These are phyloP conservation scores for Kurtzmaniella natalensis DNA, from an alignment of 1,139 yeast species.

Conservation along the genomic window DNA sequence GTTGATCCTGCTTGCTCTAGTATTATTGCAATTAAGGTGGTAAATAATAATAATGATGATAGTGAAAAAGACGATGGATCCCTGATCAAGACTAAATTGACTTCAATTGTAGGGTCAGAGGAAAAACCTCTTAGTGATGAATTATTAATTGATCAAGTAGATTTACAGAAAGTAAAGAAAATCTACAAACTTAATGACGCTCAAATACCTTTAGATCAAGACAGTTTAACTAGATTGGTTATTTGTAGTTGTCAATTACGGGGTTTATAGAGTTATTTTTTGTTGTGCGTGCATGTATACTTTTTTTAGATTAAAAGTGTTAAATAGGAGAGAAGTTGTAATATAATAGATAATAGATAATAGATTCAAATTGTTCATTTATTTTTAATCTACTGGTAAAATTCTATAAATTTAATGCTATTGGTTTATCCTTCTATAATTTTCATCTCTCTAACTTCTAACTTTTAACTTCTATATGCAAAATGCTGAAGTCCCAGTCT, in stretches of 20 bases:
- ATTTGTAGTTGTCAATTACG: conserved; percentile 37
- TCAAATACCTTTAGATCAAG: conserved; percentile 18
- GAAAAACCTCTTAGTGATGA: conserved; percentile 21
- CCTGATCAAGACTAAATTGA: conserved; percentile 13
- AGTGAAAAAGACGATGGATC: conserved; percentile 8
- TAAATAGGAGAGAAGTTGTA: no score
- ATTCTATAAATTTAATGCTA: no score
- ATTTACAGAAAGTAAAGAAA: conserved; percentile 31
- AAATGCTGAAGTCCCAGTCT: conserved; percentile 12
- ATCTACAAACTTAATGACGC: conserved; percentile 37
- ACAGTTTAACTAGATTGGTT: conserved; percentile 28
- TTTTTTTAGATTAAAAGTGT: no score
- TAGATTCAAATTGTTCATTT: not conserved
- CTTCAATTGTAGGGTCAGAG: conserved; percentile 13
- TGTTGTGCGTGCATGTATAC: no score
- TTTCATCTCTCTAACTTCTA: no score
- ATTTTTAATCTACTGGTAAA: not conserved
- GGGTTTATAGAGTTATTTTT: no score
- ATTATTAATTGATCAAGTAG: conserved; percentile 17
- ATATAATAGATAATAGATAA: conserved; percentile 3
- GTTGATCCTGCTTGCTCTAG: conserved; percentile 27
- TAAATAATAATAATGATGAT: conserved; percentile 9
- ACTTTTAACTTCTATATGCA: conserved; percentile 17
- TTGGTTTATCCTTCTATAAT: no score
- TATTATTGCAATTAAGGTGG: conserved; percentile 30